Base-by-base conservation (phyloP, 176 grass and related monocot species). In the Oryza brachyantha region DNA sequence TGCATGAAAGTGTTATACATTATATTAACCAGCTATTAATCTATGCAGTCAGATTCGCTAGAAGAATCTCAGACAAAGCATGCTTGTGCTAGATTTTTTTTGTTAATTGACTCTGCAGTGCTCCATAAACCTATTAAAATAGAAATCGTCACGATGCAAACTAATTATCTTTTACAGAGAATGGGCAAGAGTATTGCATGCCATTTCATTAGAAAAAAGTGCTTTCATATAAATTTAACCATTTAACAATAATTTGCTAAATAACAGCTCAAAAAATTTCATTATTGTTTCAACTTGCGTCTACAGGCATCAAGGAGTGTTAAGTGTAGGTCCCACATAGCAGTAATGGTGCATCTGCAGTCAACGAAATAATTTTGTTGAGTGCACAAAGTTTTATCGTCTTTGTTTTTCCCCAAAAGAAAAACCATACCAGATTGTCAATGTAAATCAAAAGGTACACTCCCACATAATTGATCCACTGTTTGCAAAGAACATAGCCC, bases 41-140 rank as follows among this genome's bases (percentile, higher is more conserved):
- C n/a, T 72, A 83, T 66, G 40, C 19, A n/a, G 0, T 60, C 50
- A 5, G 67, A 77, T 73, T 59, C 29, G 12, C 59, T 66, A 38
- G 73, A 83, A 83, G 79, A 87, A 87, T 87, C 79, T 66, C 37
- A 60, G n/a, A 66, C 73, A 83, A 71, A 61, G 43, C 50, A 28
- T 55, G 21, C 62, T 45, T 66, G n/a, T 71, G 22, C 57, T 73
- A 63, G 19, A 64, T 46, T 70, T 2, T 2, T 54, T 17, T 76
- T 42, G 64, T 72, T 70, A 65, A 64, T 72, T 46, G 82, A 78
- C 22, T 37, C 13, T 42, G 32, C 42, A 59, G 34, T 54, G 60
- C 43, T n/a, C 36, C 66, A 34, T 58, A 36, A 38, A 77, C 59
- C 68, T 72, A 42, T 71, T 12, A 8, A 31, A 72, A 37, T 42